These are phyloP conservation scores for Globisporangium paroecandrum DNA, from an alignment of 352 stramenopile species.

Conservation along the genomic window DNA sequence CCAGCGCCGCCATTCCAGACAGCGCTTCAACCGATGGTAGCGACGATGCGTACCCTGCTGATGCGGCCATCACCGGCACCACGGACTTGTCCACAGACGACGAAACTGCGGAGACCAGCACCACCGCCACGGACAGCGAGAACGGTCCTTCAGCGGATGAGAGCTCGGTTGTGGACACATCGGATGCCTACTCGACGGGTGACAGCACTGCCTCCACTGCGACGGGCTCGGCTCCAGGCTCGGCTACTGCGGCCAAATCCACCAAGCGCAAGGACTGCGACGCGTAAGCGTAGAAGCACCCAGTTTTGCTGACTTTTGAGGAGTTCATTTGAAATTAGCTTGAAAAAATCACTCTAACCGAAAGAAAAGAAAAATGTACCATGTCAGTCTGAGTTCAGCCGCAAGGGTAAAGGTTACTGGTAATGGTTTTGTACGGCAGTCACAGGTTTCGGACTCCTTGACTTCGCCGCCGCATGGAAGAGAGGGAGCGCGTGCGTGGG, in stretches of 20 bases:
- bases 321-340: too few relatives aligned
- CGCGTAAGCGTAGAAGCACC: slow-evolving; percentile 6
- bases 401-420: too few relatives aligned
- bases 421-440: too few relatives aligned
- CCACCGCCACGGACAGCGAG: background rate
- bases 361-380: too few relatives aligned
- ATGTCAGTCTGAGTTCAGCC: too few relatives aligned
- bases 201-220: background rate
- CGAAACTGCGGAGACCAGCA: background rate
- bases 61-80: too few relatives aligned
- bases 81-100: background rate
- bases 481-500: too few relatives aligned
- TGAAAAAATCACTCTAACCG: too few relatives aligned
- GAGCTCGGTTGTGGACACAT: background rate
- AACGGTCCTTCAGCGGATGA: background rate
- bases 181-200: background rate
- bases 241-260: background rate
- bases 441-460: too few relatives aligned
- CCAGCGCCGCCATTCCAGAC: background rate
- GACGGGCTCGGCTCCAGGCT: background rate
- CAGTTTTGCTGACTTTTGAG: too few relatives aligned
- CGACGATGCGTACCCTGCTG: background rate
- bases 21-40: background rate
- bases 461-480: too few relatives aligned
- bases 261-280: slow-evolving; percentile 17